Evolutionary conservation across 176 grass and related monocot species (phyloP), one percentile per base, ranked within the genome.

Genomic region (Thinopyrum elongatum): DNA sequence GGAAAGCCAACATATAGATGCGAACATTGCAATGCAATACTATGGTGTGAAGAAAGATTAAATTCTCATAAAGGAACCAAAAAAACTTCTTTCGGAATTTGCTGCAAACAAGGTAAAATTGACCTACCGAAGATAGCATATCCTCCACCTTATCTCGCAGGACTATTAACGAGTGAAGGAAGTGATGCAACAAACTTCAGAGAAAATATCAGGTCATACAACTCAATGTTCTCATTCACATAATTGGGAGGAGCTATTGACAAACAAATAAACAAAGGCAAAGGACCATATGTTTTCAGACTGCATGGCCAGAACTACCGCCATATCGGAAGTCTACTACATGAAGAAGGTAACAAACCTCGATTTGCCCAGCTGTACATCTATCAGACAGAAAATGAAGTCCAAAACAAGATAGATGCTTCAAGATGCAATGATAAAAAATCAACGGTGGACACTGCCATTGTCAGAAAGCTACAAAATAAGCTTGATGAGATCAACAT

Each of bases 221-320:
- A 88, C 36, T 44, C 16, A 10, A 87, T 87, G 65, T 82, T 64
- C 57, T 23, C 69, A 64, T 88, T 38, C 61, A n/a, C 65, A n/a
- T 23, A 67, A 6, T 76, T 51, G 30, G 67, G 44, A 36, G 67
- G 30, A 2, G 12, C 3, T 19, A 25, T 71, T 3, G 81, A 84
- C 35, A 39, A 41, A n/a, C 35, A 71, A 39, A 41, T 71, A n/a
- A 73, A 73, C 21, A 42, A 41, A 12, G 22, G 42, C 3, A 57
- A 31, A 34, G 29, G 82, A 15, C 82, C 63, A 31, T 76, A n/a
- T 14, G n/a, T 84, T 25, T 84, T 73, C 28, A 10, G 10, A 4
- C 33, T 84, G 16, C 46, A 53, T 21, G 64, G 81, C 0, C 28
- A 84, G 14, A 74, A 74, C 58, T 74, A 75, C 19, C 67, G 62